Percentiles rank a stretch among this genome's conserved stretches.
phyloP scores from a whole-genome alignment of 371 early-diverging fungal genomes.

The Mucor indicus region DNA sequence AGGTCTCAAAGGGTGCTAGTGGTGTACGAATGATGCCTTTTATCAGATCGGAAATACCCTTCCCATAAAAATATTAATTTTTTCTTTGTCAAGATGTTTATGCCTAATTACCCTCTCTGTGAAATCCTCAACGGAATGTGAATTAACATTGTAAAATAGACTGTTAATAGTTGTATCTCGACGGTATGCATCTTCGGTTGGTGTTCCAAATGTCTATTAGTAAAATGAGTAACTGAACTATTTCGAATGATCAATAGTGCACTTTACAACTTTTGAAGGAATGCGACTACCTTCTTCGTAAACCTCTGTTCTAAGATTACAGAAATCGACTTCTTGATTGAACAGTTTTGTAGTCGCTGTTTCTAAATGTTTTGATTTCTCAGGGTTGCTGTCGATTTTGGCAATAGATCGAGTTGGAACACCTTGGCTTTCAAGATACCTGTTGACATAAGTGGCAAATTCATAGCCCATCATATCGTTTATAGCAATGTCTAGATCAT shows the following conservation, averaged over 20 bases:
- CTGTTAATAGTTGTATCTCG: slow-evolving; percentile 99
- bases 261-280: slow-evolving; percentile 68
- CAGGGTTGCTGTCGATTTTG: slow-evolving; percentile 93
- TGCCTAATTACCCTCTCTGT: slow-evolving; percentile 56
- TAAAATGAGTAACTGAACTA: no score
- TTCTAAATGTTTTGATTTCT: slow-evolving; percentile 98
- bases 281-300: slow-evolving; percentile 87
- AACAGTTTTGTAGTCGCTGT: slow-evolving; percentile 91
- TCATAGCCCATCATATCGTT: slow-evolving; percentile 95
- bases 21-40: slow-evolving; percentile 88
- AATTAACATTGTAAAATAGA: slow-evolving; percentile 96
- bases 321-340: slow-evolving; percentile 91
- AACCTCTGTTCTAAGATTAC: slow-evolving; percentile 91
- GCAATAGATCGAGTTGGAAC: slow-evolving; percentile 58
- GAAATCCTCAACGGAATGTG: slow-evolving; percentile 89
- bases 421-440: slow-evolving; percentile 58
- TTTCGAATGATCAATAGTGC: no score
- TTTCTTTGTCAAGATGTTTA: no score
- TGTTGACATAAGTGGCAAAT: slow-evolving; percentile 82
- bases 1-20: slow-evolving; percentile 87
- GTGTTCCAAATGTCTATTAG: slow-evolving; percentile 84
- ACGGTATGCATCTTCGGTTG: slow-evolving; percentile 94
- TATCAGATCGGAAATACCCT: slow-evolving; percentile 77
- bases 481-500: slow-evolving; percentile 97
- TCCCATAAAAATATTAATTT: neutral